These are phyloP conservation scores for Iberis amara DNA, from an alignment of 441 rosid genomes.

Conservation along the genomic window DNA sequence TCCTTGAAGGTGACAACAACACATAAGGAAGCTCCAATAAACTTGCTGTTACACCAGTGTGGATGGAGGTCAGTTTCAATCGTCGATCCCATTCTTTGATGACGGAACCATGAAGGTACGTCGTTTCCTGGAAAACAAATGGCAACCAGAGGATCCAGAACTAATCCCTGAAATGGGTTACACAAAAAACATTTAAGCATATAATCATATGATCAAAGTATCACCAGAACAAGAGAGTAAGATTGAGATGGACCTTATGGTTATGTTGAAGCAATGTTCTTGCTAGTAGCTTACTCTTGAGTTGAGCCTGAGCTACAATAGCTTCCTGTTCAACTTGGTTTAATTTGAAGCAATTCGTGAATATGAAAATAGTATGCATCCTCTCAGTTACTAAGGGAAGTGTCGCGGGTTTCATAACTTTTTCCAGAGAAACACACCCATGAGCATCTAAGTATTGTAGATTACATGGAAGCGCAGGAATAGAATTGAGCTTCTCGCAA, in stretches of 20 bases:
- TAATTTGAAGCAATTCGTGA: not conserved
- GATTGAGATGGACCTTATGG: not conserved
- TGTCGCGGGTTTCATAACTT: not conserved
- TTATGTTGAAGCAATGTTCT: slow-evolving; percentile 1
- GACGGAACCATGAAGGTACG: slow-evolving; percentile 16
- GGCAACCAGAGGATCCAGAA: slow-evolving; percentile 15
- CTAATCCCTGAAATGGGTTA: slow-evolving; percentile 18
- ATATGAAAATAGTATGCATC: not conserved
- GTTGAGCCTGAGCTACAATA: not conserved
- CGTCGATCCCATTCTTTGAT: slow-evolving; percentile 19
- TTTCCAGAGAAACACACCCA: not conserved
- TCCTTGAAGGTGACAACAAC: slow-evolving; percentile 16
- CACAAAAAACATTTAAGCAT: not conserved
- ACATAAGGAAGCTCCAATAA: slow-evolving; percentile 21
- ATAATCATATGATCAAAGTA: not conserved
- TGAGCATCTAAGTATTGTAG: not conserved
- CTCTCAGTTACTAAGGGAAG: not conserved
- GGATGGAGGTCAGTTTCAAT: slow-evolving; percentile 11
- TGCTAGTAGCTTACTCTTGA: not conserved
- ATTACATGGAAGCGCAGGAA: not conserved
- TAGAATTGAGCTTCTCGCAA: not conserved
- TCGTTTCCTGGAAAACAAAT: slow-evolving; percentile 23
- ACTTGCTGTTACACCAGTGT: slow-evolving; percentile 22
- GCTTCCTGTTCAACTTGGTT: not conserved
- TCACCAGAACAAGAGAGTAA: not conserved